Base-by-base conservation (phyloP, 2,329 filamentous ascomycete species). In the Neoascochyta sp. region DNA sequence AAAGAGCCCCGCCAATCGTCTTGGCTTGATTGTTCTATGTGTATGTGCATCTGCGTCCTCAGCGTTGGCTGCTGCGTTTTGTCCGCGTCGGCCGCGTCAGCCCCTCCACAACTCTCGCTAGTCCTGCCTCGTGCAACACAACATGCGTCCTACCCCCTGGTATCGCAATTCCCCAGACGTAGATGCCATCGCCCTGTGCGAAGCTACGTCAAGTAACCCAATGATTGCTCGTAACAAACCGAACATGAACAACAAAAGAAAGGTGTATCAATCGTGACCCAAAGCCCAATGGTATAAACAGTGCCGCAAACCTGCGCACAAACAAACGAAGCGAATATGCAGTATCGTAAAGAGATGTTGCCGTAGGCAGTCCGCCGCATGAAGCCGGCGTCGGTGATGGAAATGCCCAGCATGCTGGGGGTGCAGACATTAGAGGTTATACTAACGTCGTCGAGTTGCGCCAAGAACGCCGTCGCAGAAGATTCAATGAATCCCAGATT, bases 351-450 rank as follows among this genome's bases (percentile, higher is more conserved):
- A 43, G 30, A 27, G 25, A 27, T 26, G 24, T 24, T 29, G 39
- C 40, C 31, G 27, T 42, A 30, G 29, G 20, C 10, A 22, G 9
- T 5, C 34, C 31, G 47, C 45, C 43, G 30, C 20, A 43, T 29
- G 34, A 34, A 50, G 47, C 45, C 47, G 36, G 40, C 41, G 34
- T 40, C 32, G 46, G 41, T 33, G 38, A 40, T 56, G 50, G 42
- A 45, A 51, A 53, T 47, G 24, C 33, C 49, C 46, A 43, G 39
- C 45, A 36, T 39, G 50, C 35, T 34, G n/a, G n/a, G n/a, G 32
- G 41, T 45, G 43, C 52, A 60, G 49, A 60, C 54, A 60, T 60
- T 60, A 60, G 38, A 47, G 36, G 35, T 57, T 52, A 52, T 30
- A 36, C 44, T 46, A 40, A 45, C 53, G 49, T 47, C 45, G 38